Base-by-base conservation (phyloP, 495 filamentous ascomycete genomes). In the Aspergillus sclerotioniger region DNA sequence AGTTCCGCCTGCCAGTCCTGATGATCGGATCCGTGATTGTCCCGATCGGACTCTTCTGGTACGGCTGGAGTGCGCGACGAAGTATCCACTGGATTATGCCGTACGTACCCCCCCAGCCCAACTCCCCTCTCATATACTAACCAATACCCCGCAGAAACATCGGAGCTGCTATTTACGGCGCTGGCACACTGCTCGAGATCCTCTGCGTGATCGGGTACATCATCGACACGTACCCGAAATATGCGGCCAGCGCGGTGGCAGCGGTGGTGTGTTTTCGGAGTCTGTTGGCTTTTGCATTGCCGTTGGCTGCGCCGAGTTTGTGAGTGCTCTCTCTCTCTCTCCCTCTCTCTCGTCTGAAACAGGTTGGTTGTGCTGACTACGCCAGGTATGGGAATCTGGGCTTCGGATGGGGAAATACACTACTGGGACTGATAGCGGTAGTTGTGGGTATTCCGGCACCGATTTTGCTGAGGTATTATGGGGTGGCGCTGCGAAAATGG, bases 21-120 rank as follows among this genome's bases (percentile, higher is more conserved):
- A 53, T 81, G 16, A 75, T 78, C 0, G 79, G 80, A 3, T 71
- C 81, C 0, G n/a, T 84, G 1, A 58, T 86, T 0, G 69, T 84
- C 8, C 84, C 86, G 0, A 56, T 77, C 13, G 85, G 86, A 0
- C 62, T 89, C 0, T 83, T 88, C 63, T 75, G 82, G 71, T 89
- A 88, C 54, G 86, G 84, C 5, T 88, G 86, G 86, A 82, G 82
- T 5, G 74, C 74, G 0, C 59, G 81, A 15, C 65, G 70, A 15
- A 50, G 66, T 3, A 60, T 78, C 12, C 78, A 81, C 51, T 84
- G 80, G 78, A 73, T 82, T 25, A 77, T 78, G 31, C 83, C 54
- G 3, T 85, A 89, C 59, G 82, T 91, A 1, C n/a, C 41, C 7
- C 19, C 7, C 8, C 19, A 16, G 12, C n/a, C 12, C 10, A 19